These are phyloP conservation scores for Podaxis mareebaensis DNA, from an alignment of 768 basidiomycete genomes.

Conservation along the genomic window DNA sequence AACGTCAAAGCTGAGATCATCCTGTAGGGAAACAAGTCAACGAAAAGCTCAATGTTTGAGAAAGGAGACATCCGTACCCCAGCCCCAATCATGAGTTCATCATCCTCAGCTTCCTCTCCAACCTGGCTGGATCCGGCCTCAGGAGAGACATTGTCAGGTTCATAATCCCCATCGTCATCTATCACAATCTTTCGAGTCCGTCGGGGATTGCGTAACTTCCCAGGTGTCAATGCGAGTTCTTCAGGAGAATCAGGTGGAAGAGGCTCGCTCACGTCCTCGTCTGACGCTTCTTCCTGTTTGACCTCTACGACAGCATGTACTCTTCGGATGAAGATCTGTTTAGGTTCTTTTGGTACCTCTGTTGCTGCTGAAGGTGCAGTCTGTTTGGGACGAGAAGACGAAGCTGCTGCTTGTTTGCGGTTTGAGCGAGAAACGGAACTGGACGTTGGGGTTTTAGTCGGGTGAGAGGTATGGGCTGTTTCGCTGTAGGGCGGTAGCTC, in stretches of 20 bases:
- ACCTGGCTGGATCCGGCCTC: not conserved
- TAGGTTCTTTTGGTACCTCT: slow-evolving; percentile 13
- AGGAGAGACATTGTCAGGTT: slow-evolving; percentile 3
- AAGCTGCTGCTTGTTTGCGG: not conserved
- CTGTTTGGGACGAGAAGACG: not conserved
- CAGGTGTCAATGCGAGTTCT: slow-evolving; percentile 12
- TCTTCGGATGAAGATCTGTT: slow-evolving; percentile 52
- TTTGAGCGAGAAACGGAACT: slow-evolving; percentile 26
- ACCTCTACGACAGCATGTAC: slow-evolving; percentile 67
- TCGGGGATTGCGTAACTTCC: slow-evolving; percentile 11
- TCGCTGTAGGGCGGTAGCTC: slow-evolving; percentile 14
- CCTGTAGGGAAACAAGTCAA: slow-evolving; percentile 27
- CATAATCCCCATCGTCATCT: slow-evolving; percentile 17
- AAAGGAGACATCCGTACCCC: slow-evolving; percentile 38
- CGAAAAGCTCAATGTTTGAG: not conserved
- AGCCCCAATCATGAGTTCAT: slow-evolving; percentile 63
- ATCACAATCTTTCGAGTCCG: slow-evolving; percentile 16
- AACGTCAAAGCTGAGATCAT: slow-evolving; percentile 17
- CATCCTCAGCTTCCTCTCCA: slow-evolving; percentile 39
- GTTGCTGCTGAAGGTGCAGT: not conserved
- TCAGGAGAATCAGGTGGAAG: slow-evolving; percentile 16
- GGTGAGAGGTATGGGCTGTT: slow-evolving; percentile 11
- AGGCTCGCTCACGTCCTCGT: slow-evolving; percentile 27
- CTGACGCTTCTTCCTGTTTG: slow-evolving; percentile 57
- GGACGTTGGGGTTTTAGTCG: slow-evolving; percentile 31